These are phyloP conservation scores for Epichloe elymi DNA, from an alignment of 2,329 filamentous ascomycete genomes.

Conservation along the genomic window DNA sequence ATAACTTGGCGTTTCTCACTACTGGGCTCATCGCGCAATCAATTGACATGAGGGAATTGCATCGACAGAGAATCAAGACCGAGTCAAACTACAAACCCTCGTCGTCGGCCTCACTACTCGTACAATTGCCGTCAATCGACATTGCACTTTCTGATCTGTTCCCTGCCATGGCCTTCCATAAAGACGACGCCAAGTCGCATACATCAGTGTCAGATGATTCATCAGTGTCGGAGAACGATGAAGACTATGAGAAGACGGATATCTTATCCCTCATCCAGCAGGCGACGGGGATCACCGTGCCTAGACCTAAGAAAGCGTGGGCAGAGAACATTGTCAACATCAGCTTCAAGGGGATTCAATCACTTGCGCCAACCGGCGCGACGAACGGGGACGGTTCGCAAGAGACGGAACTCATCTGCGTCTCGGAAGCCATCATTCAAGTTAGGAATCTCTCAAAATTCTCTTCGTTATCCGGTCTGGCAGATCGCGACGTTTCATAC, in stretches of 20 bases:
- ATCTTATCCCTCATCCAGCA: slow-evolving; percentile 13
- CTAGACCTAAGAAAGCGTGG: slow-evolving; percentile 31
- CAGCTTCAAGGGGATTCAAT: slow-evolving; percentile 36
- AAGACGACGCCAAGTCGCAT: slow-evolving; percentile 8
- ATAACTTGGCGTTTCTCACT: slow-evolving; percentile 35
- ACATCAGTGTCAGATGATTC: background rate
- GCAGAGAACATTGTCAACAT: slow-evolving; percentile 46
- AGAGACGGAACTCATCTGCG: slow-evolving; percentile 20
- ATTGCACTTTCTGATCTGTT: slow-evolving; percentile 35
- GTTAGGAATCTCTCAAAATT: slow-evolving; percentile 42
- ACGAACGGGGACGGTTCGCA: slow-evolving; percentile 4
- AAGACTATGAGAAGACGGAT: slow-evolving; percentile 8
- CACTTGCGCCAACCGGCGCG: slow-evolving; percentile 7
- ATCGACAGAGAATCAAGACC: slow-evolving; percentile 30
- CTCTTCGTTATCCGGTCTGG: slow-evolving; percentile 36
- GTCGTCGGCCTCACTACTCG: slow-evolving; percentile 26
- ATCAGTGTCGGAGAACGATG: slow-evolving; percentile 2
- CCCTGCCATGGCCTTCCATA: slow-evolving; percentile 20
- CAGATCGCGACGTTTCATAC: slow-evolving; percentile 52
- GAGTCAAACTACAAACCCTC: slow-evolving; percentile 20
- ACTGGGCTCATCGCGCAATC: slow-evolving; percentile 38
- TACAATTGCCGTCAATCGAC: slow-evolving; percentile 34
- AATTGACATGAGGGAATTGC: slow-evolving; percentile 34
- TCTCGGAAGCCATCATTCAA: slow-evolving; percentile 40
- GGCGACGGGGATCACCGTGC: slow-evolving; percentile 8